phyloP scores from a whole-genome alignment of 1,284 basidiomycete genomes.

The Lignosus rhinocerotis region DNA sequence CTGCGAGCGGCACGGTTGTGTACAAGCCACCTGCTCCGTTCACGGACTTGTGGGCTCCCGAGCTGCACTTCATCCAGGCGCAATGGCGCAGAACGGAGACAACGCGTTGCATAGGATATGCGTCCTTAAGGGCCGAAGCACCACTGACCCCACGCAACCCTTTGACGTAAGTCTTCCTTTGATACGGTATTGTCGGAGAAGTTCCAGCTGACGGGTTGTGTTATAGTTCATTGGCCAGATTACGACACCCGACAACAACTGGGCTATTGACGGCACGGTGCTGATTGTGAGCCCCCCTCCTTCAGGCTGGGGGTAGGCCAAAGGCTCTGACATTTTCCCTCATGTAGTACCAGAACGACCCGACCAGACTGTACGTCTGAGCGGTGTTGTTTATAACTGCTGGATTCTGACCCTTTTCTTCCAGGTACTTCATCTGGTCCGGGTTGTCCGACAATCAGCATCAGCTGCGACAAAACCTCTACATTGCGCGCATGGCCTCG shows the following conservation, averaged over 20 bases:
- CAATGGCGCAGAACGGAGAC: slow-evolving; percentile 3
- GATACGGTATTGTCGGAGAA: too few relatives aligned
- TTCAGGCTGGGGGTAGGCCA: background rate
- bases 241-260: slow-evolving; percentile 4
- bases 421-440: slow-evolving; percentile 11
- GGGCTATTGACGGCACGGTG: slow-evolving; percentile 10
- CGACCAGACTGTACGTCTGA: slow-evolving; percentile 1
- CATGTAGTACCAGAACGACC: slow-evolving; percentile 6
- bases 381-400: too few relatives aligned
- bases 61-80: slow-evolving; percentile 7
- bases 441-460: background rate
- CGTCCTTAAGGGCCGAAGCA: slow-evolving; percentile 5
- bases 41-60: slow-evolving; percentile 6
- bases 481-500: slow-evolving; percentile 7
- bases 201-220: background rate
- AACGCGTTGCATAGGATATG: slow-evolving; percentile 8
- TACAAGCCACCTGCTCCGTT: background rate
- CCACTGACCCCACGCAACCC: slow-evolving; percentile 4
- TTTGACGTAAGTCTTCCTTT: background rate
- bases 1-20: background rate
- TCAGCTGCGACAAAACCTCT: slow-evolving; percentile 1
- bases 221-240: slow-evolving; percentile 3
- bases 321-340: background rate
- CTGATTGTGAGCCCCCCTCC: background rate
- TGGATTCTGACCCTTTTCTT: too few relatives aligned